Evolutionary conservation across 1,284 basidiomycete species (phyloP).

Genomic region (Schizopora paradoxa): DNA sequence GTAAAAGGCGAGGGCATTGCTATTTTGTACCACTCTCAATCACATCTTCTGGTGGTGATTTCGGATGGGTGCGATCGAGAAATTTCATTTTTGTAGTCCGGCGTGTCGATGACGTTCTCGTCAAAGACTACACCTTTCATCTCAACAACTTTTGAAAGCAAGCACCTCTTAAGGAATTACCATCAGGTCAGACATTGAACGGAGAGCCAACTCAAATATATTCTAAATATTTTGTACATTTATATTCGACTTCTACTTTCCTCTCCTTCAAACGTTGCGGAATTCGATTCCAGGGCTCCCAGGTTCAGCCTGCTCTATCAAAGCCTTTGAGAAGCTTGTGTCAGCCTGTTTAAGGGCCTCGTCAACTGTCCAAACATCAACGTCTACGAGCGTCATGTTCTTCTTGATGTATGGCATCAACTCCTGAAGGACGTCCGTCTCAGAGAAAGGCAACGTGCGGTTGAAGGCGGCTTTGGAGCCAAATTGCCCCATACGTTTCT

Average conservation of each 20-base stretch:
- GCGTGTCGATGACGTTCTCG: no score
- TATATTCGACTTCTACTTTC: no score
- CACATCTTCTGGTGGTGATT: slow-evolving; percentile 23
- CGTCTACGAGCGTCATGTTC: slow-evolving; percentile 71
- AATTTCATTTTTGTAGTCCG: slow-evolving; percentile 36
- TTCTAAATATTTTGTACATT: no score
- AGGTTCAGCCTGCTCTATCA: slow-evolving; percentile 85
- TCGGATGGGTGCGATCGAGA: slow-evolving; percentile 10
- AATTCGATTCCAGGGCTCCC: slow-evolving; percentile 84
- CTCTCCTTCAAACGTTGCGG: slow-evolving; percentile 48
- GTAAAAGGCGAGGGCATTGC: slow-evolving; percentile 67
- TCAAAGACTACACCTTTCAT: no score
- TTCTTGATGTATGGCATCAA: slow-evolving; percentile 82
- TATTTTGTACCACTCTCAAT: slow-evolving; percentile 48
- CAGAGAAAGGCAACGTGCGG: slow-evolving; percentile 84
- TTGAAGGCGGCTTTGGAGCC: slow-evolving; percentile 82
- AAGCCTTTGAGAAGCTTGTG: slow-evolving; percentile 55
- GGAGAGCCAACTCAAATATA: no score
- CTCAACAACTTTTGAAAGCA: no score
- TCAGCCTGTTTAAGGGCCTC: slow-evolving; percentile 57
- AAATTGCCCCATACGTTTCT: slow-evolving; percentile 83
- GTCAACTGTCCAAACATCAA: slow-evolving; percentile 66
- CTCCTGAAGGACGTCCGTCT: slow-evolving; percentile 70
- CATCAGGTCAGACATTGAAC: no score
- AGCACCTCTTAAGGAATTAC: no score